Percentiles rank a stretch among this genome's conserved stretches.
phyloP scores from a whole-genome alignment of 192 early-diverging fungal species.

The Funneliformis mosseae region DNA sequence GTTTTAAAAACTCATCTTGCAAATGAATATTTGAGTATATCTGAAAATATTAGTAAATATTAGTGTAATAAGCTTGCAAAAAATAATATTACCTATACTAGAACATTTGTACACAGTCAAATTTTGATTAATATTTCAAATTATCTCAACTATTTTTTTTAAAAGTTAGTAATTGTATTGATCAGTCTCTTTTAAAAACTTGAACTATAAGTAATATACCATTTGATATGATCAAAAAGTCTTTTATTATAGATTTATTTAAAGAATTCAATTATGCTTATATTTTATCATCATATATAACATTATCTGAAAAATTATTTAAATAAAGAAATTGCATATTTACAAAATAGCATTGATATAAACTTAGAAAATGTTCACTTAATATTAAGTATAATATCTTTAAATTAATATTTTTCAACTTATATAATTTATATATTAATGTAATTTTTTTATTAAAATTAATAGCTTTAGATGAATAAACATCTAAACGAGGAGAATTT shows the following conservation, averaged over 20 bases:
- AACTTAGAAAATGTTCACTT: background rate
- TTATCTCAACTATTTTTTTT: too few species aligned
- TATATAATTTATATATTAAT: background rate
- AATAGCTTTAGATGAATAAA: background rate
- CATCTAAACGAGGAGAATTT: background rate
- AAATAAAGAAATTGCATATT: background rate
- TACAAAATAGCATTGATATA: background rate
- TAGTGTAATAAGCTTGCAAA: too few species aligned
- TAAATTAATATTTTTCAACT: background rate
- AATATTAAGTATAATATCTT: background rate
- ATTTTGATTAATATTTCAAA: too few species aligned
- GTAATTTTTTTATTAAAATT: background rate
- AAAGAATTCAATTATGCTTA: background rate
- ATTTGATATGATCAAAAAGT: constrained; percentile 4
- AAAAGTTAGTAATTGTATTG: too few species aligned
- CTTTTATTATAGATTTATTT: background rate
- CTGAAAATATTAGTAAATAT: too few species aligned
- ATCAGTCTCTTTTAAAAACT: background rate
- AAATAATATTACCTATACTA: too few species aligned
- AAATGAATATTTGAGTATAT: too few species aligned
- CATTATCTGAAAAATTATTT: background rate
- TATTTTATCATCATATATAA: background rate
- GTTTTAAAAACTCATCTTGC: too few species aligned
- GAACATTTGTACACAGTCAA: too few species aligned
- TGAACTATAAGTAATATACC: background rate